Percentiles rank a stretch among this genome's conserved stretches.
Conservation (phyloP, 2,329 filamentous ascomycete genomes). For the Colletotrichum sp. region DNA sequence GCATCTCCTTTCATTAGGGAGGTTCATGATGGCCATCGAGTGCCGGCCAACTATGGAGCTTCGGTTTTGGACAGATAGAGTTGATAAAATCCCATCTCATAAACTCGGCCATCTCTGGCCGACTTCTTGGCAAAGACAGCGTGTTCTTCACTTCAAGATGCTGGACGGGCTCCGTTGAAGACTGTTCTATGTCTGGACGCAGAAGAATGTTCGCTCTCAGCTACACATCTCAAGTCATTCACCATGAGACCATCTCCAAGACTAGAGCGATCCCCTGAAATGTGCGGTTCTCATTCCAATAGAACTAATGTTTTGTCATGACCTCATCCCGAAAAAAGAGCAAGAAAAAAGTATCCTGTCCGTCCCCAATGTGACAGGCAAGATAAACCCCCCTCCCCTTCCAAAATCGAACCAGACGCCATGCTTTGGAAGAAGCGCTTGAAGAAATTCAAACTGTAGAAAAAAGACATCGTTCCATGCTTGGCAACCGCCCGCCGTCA, state of each 20-base stretch:
- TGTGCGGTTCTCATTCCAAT: neutral
- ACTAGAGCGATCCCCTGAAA: neutral
- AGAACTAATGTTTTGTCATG: constrained; percentile 10
- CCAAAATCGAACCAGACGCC: constrained; percentile 4
- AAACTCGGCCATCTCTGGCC: fast-evolving
- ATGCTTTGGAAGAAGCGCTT: constrained; percentile 19
- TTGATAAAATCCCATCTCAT: neutral
- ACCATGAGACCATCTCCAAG: too few species aligned
- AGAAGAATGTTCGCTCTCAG: neutral
- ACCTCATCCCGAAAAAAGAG: neutral
- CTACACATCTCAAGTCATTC: neutral
- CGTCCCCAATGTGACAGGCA: neutral
- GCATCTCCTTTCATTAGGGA: neutral
- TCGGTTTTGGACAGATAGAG: neutral
- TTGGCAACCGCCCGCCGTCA: neutral
- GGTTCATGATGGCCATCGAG: neutral
- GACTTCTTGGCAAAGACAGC: neutral
- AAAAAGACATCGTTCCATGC: neutral
- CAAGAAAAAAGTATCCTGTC: neutral
- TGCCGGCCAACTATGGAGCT: fast-evolving
- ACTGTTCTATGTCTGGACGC: neutral
- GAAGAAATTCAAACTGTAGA: neutral
- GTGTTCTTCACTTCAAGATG: neutral
- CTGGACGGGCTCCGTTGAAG: fast-evolving
- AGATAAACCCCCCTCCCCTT: neutral